Evolutionary conservation across 768 basidiomycete genomes (phyloP).

Genomic region (Cystofilobasidium macerans): DNA sequence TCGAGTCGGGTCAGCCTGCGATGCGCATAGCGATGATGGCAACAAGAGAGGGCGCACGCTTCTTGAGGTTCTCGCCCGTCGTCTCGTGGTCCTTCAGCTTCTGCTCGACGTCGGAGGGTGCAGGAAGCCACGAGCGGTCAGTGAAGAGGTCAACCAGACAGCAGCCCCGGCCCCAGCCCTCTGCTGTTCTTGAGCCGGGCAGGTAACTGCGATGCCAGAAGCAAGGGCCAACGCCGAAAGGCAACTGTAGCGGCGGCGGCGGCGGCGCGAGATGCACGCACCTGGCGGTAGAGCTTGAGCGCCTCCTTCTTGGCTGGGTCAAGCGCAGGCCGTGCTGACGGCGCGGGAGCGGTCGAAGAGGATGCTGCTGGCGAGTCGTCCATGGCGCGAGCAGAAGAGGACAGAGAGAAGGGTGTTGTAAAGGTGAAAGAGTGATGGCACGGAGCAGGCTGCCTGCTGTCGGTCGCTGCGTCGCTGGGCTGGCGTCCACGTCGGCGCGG

Average conservation of each 20-base stretch:
- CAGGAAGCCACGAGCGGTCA: neutral
- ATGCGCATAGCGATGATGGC: too few species aligned
- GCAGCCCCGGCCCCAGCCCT: too few species aligned
- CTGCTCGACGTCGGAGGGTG: conserved; percentile 42
- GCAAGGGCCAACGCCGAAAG: conserved; percentile 10
- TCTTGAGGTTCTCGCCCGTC: conserved; percentile 79
- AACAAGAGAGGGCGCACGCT: conserved; percentile 47
- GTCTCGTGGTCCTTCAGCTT: conserved; percentile 89
- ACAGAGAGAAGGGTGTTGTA: neutral
- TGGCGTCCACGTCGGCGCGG: too few species aligned
- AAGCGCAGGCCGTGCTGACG: conserved; percentile 1
- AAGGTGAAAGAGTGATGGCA: neutral
- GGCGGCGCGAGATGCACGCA: conserved; percentile 23
- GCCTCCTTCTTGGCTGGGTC: conserved; percentile 35
- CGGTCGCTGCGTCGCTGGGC: too few species aligned
- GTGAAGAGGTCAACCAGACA: neutral
- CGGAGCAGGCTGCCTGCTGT: too few species aligned
- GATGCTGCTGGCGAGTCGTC: conserved; percentile 1
- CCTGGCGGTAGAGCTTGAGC: conserved; percentile 39
- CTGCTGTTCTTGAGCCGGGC: too few species aligned
- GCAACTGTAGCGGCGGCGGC: neutral
- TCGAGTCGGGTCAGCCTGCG: too few species aligned
- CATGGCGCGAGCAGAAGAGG: neutral
- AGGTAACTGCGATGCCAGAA: too few species aligned
- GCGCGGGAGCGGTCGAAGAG: neutral